These are phyloP conservation scores for Phytophthora nicotianae DNA, from an alignment of 352 stramenopile genomes.

Conservation along the genomic window DNA sequence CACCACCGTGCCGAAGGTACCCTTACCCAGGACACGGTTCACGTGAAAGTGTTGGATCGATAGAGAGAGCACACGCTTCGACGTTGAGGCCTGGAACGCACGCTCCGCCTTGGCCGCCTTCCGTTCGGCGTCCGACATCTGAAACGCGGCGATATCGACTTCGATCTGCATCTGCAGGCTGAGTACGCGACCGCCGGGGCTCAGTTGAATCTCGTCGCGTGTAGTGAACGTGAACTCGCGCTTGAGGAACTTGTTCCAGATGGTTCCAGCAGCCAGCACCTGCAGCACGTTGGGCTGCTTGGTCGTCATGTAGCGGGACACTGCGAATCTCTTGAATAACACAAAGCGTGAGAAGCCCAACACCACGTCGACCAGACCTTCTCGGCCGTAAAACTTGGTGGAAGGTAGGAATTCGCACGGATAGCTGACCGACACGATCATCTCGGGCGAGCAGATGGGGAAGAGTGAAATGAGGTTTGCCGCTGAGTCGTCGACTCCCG, in stretches of 20 bases:
- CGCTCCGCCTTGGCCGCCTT: conserved; percentile 72
- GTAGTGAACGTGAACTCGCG: conserved; percentile 85
- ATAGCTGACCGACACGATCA: conserved; percentile 76
- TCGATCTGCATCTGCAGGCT: conserved; percentile 88
- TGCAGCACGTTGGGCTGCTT: conserved; percentile 86
- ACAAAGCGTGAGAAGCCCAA: conserved; percentile 77
- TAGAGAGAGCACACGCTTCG: conserved; percentile 83
- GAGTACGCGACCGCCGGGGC: conserved; percentile 74
- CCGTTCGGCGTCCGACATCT: conserved; percentile 75
- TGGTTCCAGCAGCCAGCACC: conserved; percentile 70
- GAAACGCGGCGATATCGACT: conserved; percentile 79
- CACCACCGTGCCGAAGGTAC: conserved; percentile 94
- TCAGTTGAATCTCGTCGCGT: conserved; percentile 80
- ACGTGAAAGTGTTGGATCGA: conserved; percentile 95
- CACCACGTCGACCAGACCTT: conserved; percentile 82
- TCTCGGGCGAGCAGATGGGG: conserved; percentile 82
- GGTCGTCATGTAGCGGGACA: conserved; percentile 77
- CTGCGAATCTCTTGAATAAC: conserved; percentile 70
- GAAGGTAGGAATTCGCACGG: conserved; percentile 82
- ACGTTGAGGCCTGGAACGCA: conserved; percentile 70
- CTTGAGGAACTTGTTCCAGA: conserved; percentile 84
- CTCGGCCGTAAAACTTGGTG: conserved; percentile 76
- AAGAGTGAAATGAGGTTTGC: conserved; percentile 77
- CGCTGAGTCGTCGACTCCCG: conserved; percentile 55
- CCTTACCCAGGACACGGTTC: conserved; percentile 94